Base-by-base conservation (phyloP, 2,329 filamentous ascomycete species). In the Aureobasidium vineae region DNA sequence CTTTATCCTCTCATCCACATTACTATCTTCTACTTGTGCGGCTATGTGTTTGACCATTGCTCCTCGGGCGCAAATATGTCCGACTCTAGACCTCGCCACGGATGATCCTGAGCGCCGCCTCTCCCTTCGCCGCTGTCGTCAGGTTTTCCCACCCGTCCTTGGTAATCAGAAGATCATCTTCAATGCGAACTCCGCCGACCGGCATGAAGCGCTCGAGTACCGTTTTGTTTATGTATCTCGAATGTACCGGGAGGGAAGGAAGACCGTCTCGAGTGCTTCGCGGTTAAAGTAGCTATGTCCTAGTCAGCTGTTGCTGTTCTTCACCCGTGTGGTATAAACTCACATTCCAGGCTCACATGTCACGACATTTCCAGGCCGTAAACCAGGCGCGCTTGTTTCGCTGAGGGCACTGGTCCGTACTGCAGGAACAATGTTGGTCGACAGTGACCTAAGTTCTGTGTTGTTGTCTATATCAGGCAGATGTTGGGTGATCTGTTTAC, bases 201-300 rank as follows among this genome's bases (percentile, higher is more conserved):
- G 89, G 85, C 88, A 92, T 93, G 78, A 95, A 97, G 71, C 85
- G 85, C 15, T 91, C 84, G 45, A 97, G 77, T 1, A 93, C 89
- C 23, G 82, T 79, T 47, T 82, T 80, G 73, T 97, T 87, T 72
- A 97, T 96, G 74, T 87, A 96, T 73, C 89, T 87, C 64, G 85
- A 84, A 73, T 93, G 87, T 56, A 86, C 84, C 0, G 89, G 70
- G 92, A 87, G 56, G 87, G 82, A 15, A 96, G 81, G 74, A 90
- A 95, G 0, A 92, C 90, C 52, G 72, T 73, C 11, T 89, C 85
- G 68, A 97, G 90, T 70, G 96, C 96, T 75, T 93, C 97, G 23
- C 86, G 85, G 78, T 91, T 96, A 77, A 97, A 97, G 79, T 97
- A 97, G 69, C 94, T 88, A 26, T 13, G 6, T 26, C 26, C 23